A percentile compares a stretch with the other conserved stretches of the same genome.
phyloP scores from a whole-genome alignment of 352 stramenopile genomes.

The Pythium dissimile region DNA sequence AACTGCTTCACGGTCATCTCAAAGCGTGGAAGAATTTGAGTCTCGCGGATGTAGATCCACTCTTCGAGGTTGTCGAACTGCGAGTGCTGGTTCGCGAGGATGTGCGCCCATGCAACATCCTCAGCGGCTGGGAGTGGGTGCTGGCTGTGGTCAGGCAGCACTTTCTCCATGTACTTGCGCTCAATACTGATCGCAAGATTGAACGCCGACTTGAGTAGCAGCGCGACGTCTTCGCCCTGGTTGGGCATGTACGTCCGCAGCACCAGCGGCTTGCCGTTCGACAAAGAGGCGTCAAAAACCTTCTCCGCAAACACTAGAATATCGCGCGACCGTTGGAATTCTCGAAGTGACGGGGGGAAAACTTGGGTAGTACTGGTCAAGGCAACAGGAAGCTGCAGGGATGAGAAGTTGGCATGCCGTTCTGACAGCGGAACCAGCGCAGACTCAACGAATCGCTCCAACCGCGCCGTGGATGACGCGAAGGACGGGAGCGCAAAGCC shows the following conservation, averaged over 20 bases:
- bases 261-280: constrained; percentile 58
- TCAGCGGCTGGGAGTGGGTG: constrained; percentile 42
- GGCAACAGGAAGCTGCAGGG: constrained; percentile 56
- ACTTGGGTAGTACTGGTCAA: constrained; percentile 37
- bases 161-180: constrained; percentile 73
- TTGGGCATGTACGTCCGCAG: constrained; percentile 41
- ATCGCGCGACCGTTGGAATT: constrained; percentile 42
- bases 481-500: constrained; percentile 41
- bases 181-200: constrained; percentile 79
- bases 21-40: constrained; percentile 71
- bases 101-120: constrained; percentile 78
- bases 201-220: constrained; percentile 77
- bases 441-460: constrained; percentile 46
- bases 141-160: constrained; percentile 40
- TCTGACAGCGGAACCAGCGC: constrained; percentile 38
- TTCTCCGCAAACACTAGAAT: constrained; percentile 66
- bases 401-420: constrained; percentile 47
- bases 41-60: constrained; percentile 79
- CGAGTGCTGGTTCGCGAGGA: constrained; percentile 74
- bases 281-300: constrained; percentile 56
- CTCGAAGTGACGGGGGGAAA: constrained; percentile 32
- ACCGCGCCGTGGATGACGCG: constrained; percentile 4
- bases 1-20: constrained; percentile 58
- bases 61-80: constrained; percentile 86
- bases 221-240: constrained; percentile 59